Base-by-base conservation (phyloP, 257 asterid genomes). In the Jasminum sambac region DNA sequence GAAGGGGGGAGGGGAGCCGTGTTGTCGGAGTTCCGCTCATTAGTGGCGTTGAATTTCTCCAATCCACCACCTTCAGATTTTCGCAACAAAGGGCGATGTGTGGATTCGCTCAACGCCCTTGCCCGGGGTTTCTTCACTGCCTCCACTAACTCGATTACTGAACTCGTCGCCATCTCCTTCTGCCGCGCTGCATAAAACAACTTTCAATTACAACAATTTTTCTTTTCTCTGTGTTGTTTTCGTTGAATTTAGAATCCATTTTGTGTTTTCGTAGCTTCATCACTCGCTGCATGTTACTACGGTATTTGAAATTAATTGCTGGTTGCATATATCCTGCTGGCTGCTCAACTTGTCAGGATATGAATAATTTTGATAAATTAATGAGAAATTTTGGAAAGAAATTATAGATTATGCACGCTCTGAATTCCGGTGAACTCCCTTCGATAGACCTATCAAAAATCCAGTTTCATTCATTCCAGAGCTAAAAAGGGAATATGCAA, bases 31-130 rank as follows among this genome's bases (percentile, higher is more conserved):
- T 73, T 80, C 26, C 79, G 78, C 30, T 63, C 41, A 8, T 23
- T 73, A n/a, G 74, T 38, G 76, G 71, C 67, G 67, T 77, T 89
- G 12, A 81, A 77, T 64, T 73, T 72, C 40, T 84, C 85, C 14
- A 43, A 64, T 17, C 69, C 50, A 58, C 70, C 73, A 40, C 82
- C 88, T 55, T 74, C 86, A 19, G 97, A 89, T 65, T 87, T 94
- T 71, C 97, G 78, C 72, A 80, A 69, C 12, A 74, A 43, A 14
- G 96, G 96, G 7, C 95, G 93, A 69, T 85, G 84, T 30, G 80
- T 77, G 21, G 99, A 94, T 71, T 94, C 99, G 71, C 99, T 91
- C 30, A 87, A 85, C 0, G 99, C 90, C 72, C 98, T 87, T 4
- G 79, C 67, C n/a, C 88, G 82, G 7, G 98, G 99, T 48, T 84